A percentile compares a stretch with the other conserved stretches of the same genome.
Evolutionary conservation across 1,139 yeast genomes (phyloP).

Genomic region (Arxiozyma slooffiae): DNA sequence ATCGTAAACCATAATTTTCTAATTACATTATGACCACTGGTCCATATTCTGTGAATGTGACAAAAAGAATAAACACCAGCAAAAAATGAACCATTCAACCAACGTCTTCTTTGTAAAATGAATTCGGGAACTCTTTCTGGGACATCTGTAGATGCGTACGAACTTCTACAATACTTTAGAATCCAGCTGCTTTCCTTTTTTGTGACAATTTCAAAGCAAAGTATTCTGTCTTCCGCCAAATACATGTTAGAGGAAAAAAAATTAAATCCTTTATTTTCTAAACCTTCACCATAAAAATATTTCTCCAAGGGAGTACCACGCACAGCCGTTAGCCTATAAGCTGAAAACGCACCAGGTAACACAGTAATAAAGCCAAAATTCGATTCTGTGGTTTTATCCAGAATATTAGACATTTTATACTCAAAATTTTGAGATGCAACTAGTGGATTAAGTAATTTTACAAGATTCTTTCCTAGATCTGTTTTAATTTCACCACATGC

Average conservation of each 20-base stretch:
- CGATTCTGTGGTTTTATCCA: conserved; percentile 87
- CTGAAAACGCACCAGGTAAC: conserved; percentile 88
- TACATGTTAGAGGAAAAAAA: conserved; percentile 92
- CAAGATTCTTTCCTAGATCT: conserved; percentile 68
- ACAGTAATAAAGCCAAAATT: conserved; percentile 83
- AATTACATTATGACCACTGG: conserved; percentile 61
- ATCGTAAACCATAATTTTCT: conserved; percentile 65
- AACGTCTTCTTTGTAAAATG: conserved; percentile 83
- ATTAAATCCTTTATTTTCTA: conserved; percentile 47
- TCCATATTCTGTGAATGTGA: conserved; percentile 65
- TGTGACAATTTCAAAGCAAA: conserved; percentile 87
- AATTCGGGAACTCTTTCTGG: conserved; percentile 83
- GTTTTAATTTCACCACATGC: conserved; percentile 92
- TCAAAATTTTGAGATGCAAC: conserved; percentile 92
- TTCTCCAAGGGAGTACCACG: conserved; percentile 78
- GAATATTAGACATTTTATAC: conserved; percentile 81
- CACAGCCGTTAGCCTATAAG: conserved; percentile 73
- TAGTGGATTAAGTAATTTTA: conserved; percentile 64
- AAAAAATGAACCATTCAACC: conserved; percentile 95
- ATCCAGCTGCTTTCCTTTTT: conserved; percentile 77
- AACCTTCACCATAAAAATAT: conserved; percentile 85
- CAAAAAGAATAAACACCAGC: conserved; percentile 80
- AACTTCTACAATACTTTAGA: conserved; percentile 75
- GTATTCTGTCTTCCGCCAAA: conserved; percentile 87
- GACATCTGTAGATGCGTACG: conserved; percentile 92